Base-by-base conservation (phyloP, 768 basidiomycete genomes). In the Boletus eberwhitei region DNA sequence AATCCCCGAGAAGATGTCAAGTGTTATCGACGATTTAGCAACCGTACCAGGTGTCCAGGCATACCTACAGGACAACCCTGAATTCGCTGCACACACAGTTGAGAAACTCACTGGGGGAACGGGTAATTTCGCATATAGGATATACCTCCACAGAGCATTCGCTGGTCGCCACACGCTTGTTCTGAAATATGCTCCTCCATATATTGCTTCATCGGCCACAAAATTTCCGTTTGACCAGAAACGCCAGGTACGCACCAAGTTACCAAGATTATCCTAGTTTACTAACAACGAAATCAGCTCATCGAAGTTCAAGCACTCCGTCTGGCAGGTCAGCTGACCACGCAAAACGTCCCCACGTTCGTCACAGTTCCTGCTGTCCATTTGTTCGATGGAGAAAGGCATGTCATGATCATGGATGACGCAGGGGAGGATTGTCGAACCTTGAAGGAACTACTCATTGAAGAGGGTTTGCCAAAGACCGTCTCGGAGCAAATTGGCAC, bases 391-490 rank as follows among this genome's bases (percentile, higher is more conserved):
- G 64, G 75, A 38, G 70, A 68, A 24, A 73, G 64, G 11, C 72
- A 79, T 55, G 79, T 77, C 14, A 74, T 87, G 37, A 76, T 88
- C 63, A 85, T 87, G 76, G 81, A 85, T 42, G 86, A 88, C 54
- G 76, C 74, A 48, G 86, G 86, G 4, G 64, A 62, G 32, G 57
- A 65, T 4, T 42, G 52, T 19, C 53, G 39, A 39, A 77, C 69
- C 4, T 65, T 82, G 45, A 82, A 82, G 59, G 62, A 72, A 9
- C 54, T 75, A 8, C 62, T 80, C 53, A 64, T 75, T 32, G 65
- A 71, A 32, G 74, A 74, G 34, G 57, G 73, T 1, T 44, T 68
- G 3, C 63, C 71, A 24, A 55, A 37, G 41, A 59, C 53, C 13
- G 46, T 73, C 29, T 76, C 75, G 3, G 60, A 66, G 37, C 64